Percentiles rank a stretch among this genome's conserved stretches.
These are phyloP conservation scores for Alternaria arborescens DNA, from an alignment of 2,329 filamentous ascomycete genomes.

Conservation along the genomic window DNA sequence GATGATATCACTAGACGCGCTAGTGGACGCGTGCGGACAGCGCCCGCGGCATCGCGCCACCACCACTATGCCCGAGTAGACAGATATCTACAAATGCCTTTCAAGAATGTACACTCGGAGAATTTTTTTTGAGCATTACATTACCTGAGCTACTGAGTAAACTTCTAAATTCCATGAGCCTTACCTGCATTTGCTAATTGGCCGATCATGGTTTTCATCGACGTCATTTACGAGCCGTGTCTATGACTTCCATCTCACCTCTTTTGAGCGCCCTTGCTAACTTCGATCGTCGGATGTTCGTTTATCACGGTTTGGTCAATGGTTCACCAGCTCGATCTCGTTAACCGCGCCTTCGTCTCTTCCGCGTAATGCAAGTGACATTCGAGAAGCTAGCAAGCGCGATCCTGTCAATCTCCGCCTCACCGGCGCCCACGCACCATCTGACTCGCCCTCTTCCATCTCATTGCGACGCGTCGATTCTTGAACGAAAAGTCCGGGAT, in stretches of 20 bases:
- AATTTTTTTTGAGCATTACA: not conserved
- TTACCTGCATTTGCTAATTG: not conserved
- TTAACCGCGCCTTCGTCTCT: not conserved
- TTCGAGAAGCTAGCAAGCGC: not conserved
- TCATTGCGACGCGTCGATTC: not conserved
- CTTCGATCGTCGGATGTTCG: not conserved
- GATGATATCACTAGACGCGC: slow-evolving; percentile 36
- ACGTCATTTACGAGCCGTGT: not conserved
- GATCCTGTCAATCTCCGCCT: slow-evolving; percentile 2
- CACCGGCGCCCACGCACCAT: not conserved
- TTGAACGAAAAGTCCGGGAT: not conserved
- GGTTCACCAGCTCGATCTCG: not conserved
- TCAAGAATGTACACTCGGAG: not conserved
- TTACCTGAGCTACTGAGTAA: not conserved
- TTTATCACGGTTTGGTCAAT: not conserved
- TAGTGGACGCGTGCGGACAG: slow-evolving; percentile 23
- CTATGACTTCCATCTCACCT: not conserved
- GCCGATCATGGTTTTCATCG: not conserved
- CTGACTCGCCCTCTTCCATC: not conserved
- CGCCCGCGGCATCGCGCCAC: slow-evolving; percentile 13
- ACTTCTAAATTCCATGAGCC: not conserved
- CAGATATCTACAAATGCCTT: not conserved
- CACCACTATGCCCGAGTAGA: not conserved
- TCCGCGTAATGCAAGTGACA: not conserved
- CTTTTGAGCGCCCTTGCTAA: not conserved